Evolutionary conservation across 1,284 basidiomycete genomes (phyloP), one percentile per base, ranked within the genome.

Genomic region (Irpex sp.): DNA sequence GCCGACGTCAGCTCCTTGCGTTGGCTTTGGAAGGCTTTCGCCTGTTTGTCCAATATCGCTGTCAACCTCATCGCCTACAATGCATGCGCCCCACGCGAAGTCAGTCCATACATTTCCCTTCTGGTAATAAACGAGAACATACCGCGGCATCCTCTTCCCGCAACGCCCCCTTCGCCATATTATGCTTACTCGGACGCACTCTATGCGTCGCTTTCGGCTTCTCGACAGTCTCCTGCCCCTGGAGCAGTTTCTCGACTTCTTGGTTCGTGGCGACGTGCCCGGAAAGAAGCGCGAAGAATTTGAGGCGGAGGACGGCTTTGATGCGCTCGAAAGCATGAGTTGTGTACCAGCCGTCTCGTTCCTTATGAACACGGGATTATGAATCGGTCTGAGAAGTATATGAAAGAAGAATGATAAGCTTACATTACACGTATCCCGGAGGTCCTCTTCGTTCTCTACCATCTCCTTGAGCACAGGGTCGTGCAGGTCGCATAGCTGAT

Each of bases 401-500:
- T 5, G 48, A 4, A 18, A 7, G 21, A 23, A 18, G 21, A 5
- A 5, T 16, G 36, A 55, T 16, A 16, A 14, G 10, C 9, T n/a
- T 9, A 49, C 92, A 73, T 92, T 80, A 70, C 90, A 92, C 18
- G 76, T 79, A 63, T 89, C 86, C 37, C 85, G 81, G 28, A 91
- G 75, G 37, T 84, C 85, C 12, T 83, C 80, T 4, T 84, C 81
- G 64, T 90, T 85, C 64, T 91, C 82, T 61, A 97, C 91, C 82
- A 94, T 88, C 54, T 80, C 79, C 64, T 84, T 83, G 57, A 96
- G 75, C 81, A 94, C 85, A 0, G 87, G 85, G 72, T 98, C 97
- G 9, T 80, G 76, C 63, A 99, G 91, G 73, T 99, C 96, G 72
- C 91, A 92, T 5, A 99, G 79, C 73, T 98, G 96, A 74, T 94